Percentiles rank a stretch among this genome's conserved stretches.
Evolutionary conservation across 345 rosid genomes (phyloP).

Genomic region (Abelmoschus esculentus): DNA sequence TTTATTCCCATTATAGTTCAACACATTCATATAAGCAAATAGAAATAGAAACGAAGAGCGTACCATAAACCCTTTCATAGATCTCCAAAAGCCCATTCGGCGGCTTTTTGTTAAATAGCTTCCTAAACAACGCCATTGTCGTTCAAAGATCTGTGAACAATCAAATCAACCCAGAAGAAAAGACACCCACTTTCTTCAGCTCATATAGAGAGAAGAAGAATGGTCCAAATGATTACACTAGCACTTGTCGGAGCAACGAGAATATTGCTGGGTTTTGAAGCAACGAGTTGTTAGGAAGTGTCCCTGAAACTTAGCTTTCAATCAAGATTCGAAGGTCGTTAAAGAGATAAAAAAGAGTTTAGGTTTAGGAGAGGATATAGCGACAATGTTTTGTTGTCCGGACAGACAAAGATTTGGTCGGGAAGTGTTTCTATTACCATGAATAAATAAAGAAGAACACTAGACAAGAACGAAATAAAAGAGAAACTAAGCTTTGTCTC

Average conservation of each 20-base stretch:
- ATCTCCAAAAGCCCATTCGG: slow-evolving; percentile 79
- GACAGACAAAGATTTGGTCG: slow-evolving; percentile 2
- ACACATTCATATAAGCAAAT: slow-evolving; percentile 12
- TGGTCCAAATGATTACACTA: background rate
- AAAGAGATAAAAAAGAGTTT: background rate
- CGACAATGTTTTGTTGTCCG: background rate
- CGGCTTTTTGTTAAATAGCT: slow-evolving; percentile 60
- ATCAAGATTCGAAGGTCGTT: background rate
- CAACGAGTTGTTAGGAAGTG: slow-evolving; percentile 23
- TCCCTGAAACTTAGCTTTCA: background rate
- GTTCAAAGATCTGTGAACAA: slow-evolving; percentile 12
- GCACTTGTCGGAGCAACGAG: slow-evolving; percentile 3
- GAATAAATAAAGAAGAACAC: background rate
- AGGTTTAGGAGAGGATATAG: slow-evolving; percentile 14
- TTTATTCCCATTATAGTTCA: background rate
- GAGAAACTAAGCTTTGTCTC: background rate
- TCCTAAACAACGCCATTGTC: slow-evolving; percentile 63
- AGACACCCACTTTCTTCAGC: slow-evolving; percentile 22
- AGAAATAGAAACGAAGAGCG: slow-evolving; percentile 9
- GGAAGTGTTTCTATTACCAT: background rate
- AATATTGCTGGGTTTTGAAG: slow-evolving; percentile 57
- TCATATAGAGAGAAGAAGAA: slow-evolving; percentile 12
- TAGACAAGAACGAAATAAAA: background rate
- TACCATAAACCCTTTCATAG: slow-evolving; percentile 80
- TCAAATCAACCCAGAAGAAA: slow-evolving; percentile 13